Evolutionary conservation across 1,284 basidiomycete genomes (phyloP).

Genomic region (Ganoderma sinense): DNA sequence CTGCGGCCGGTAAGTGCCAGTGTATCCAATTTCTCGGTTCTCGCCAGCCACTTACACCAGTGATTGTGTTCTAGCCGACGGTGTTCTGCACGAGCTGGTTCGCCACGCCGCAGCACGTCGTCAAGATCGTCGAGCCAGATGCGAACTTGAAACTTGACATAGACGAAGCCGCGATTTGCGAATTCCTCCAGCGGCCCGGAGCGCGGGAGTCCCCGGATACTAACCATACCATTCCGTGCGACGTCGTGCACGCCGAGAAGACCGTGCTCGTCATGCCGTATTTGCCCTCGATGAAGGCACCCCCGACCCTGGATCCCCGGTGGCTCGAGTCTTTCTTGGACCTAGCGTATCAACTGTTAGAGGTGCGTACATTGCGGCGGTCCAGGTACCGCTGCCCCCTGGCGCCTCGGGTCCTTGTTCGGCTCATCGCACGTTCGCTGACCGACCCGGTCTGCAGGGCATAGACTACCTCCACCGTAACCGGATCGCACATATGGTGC

Average conservation of each 20-base stretch:
- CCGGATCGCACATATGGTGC: background rate
- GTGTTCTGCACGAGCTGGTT: conserved; percentile 7
- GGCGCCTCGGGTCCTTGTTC: background rate
- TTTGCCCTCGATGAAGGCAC: background rate
- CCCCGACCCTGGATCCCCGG: background rate
- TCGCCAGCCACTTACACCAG: background rate
- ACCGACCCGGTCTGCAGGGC: background rate
- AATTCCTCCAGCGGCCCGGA: background rate
- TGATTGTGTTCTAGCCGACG: background rate
- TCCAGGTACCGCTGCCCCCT: background rate
- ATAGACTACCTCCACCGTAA: background rate
- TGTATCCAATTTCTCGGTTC: background rate
- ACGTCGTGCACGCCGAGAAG: background rate
- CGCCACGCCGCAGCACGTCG: background rate
- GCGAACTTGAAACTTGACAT: too few relatives aligned
- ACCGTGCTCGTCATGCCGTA: conserved; percentile 1
- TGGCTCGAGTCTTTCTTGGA: background rate
- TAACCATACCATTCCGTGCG: conserved; percentile 2
- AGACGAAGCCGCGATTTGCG: background rate
- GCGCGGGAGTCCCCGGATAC: background rate
- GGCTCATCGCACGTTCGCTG: background rate
- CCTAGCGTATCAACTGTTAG: background rate
- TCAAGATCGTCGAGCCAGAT: background rate
- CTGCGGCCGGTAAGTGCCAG: background rate
- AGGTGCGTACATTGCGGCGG: background rate